A percentile compares a stretch with the other conserved stretches of the same genome.
Conservation (phyloP, 176 grass and related monocot species). For the Ananas comosus region DNA sequence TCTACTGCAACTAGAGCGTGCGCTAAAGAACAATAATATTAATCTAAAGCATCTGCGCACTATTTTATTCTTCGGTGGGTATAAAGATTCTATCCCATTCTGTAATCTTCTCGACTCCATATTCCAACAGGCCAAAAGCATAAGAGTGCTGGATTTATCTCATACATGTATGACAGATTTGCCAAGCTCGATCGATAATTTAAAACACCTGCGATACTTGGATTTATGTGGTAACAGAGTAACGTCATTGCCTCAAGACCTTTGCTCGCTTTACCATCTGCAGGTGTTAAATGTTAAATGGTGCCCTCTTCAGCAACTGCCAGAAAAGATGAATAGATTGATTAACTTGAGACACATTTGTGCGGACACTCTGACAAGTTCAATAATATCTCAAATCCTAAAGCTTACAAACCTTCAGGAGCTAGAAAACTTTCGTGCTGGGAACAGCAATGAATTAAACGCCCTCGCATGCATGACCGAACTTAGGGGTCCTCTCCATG, state of each 20-base stretch:
- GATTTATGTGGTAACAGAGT: neutral
- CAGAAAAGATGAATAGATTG: conserved; percentile 16
- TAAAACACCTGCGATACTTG: conserved; percentile 27
- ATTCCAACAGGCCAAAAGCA: neutral
- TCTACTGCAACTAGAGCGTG: neutral
- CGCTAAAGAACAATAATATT: neutral
- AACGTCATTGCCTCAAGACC: neutral
- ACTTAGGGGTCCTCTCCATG: conserved; percentile 6
- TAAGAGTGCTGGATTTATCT: neutral
- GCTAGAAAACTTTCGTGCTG: conserved; percentile 13
- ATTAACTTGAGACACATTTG: conserved; percentile 26
- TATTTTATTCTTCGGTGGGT: neutral
- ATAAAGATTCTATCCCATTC: neutral
- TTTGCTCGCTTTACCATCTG: conserved; percentile 28
- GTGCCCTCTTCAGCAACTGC: neutral
- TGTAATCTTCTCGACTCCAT: neutral
- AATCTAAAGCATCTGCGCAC: neutral
- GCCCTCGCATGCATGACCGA: conserved; percentile 4
- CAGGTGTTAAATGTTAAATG: conserved; percentile 22
- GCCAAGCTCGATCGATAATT: neutral
- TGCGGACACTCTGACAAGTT: neutral
- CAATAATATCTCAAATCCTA: conserved; percentile 14
- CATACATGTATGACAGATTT: neutral
- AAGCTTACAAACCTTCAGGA: conserved; percentile 23
- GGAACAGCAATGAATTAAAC: conserved; percentile 2